Percentiles rank a stretch among this genome's conserved stretches.
phyloP scores from a whole-genome alignment of 2,329 filamentous ascomycete species.

The Colletotrichum truncatum region DNA sequence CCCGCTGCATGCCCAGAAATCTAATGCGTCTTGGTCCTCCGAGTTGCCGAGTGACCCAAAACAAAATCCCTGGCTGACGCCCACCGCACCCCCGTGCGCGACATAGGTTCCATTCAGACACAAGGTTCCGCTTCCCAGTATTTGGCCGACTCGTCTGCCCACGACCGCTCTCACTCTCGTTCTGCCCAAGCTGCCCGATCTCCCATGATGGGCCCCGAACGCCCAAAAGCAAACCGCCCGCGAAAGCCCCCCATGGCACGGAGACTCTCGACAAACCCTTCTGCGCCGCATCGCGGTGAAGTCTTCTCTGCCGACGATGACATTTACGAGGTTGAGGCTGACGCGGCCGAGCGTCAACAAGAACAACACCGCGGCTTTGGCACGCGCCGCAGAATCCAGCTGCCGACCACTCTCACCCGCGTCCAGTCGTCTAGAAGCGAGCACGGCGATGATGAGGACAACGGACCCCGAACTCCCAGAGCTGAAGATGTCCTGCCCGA shows the following conservation, averaged over 20 bases:
- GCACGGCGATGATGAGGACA: constrained; percentile 34
- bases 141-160: constrained; percentile 45
- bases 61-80: constrained; percentile 24
- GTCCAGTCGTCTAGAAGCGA: constrained; percentile 50
- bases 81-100: constrained; percentile 1
- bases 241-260: constrained; percentile 79
- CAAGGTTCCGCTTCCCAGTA: constrained; percentile 33
- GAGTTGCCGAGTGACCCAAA: constrained; percentile 23
- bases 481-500: constrained; percentile 30
- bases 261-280: constrained; percentile 75
- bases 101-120: constrained; percentile 30
- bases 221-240: constrained; percentile 60
- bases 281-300: constrained; percentile 81
- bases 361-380: constrained; percentile 38
- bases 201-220: constrained; percentile 55
- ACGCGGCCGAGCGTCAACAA: constrained; percentile 58
- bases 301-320: constrained; percentile 94
- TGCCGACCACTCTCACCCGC: constrained; percentile 47
- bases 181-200: constrained; percentile 50
- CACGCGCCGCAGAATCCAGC: constrained; percentile 44
- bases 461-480: constrained; percentile 18
- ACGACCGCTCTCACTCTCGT: constrained; percentile 50
- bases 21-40: constrained; percentile 21
- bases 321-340: constrained; percentile 79
- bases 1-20: constrained; percentile 29